Conservation (phyloP, 352 stramenopile genomes). For the Phytophthora boehmeriae region DNA sequence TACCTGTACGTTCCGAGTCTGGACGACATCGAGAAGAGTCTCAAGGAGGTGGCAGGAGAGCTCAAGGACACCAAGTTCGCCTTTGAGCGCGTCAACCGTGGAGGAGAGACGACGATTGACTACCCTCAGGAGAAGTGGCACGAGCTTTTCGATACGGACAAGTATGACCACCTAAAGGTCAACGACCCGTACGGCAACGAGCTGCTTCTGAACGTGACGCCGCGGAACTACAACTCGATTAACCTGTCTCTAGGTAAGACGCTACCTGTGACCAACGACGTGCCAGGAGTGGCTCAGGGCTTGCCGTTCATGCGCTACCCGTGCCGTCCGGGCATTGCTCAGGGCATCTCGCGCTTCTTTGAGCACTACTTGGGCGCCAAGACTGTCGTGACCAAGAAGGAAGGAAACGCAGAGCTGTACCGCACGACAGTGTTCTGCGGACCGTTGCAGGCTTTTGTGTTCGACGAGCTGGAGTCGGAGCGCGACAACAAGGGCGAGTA, state of each 20-base stretch:
- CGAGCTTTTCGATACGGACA: slow-evolving; percentile 45
- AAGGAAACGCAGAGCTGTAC: slow-evolving; percentile 40
- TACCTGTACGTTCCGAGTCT: slow-evolving; percentile 67
- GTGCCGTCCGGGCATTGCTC: slow-evolving; percentile 55
- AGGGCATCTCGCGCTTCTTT: slow-evolving; percentile 72
- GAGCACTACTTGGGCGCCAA: slow-evolving; percentile 69
- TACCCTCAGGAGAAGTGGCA: slow-evolving; percentile 66
- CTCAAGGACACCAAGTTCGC: slow-evolving; percentile 58
- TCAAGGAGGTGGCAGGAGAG: slow-evolving; percentile 48
- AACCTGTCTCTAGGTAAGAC: slow-evolving; percentile 59
- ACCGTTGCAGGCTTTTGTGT: slow-evolving; percentile 64
- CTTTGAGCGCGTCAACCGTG: slow-evolving; percentile 61
- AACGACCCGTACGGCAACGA: slow-evolving; percentile 70
- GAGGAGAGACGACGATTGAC: slow-evolving; percentile 47
- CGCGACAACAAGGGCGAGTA: slow-evolving; percentile 66
- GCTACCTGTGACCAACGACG: slow-evolving; percentile 50
- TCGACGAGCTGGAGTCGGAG: slow-evolving; percentile 62
- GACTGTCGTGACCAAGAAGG: slow-evolving; percentile 51
- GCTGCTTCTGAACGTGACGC: slow-evolving; percentile 58
- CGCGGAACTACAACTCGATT: slow-evolving; percentile 63
- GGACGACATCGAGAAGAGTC: slow-evolving; percentile 59
- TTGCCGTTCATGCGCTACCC: slow-evolving; percentile 68
- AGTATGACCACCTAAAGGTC: slow-evolving; percentile 68
- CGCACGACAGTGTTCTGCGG: slow-evolving; percentile 57
- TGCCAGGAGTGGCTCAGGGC: slow-evolving; percentile 52